A percentile compares a stretch with the other conserved stretches of the same genome.
phyloP scores from a whole-genome alignment of 2,329 filamentous ascomycete genomes.

The Aspergillus unguis region DNA sequence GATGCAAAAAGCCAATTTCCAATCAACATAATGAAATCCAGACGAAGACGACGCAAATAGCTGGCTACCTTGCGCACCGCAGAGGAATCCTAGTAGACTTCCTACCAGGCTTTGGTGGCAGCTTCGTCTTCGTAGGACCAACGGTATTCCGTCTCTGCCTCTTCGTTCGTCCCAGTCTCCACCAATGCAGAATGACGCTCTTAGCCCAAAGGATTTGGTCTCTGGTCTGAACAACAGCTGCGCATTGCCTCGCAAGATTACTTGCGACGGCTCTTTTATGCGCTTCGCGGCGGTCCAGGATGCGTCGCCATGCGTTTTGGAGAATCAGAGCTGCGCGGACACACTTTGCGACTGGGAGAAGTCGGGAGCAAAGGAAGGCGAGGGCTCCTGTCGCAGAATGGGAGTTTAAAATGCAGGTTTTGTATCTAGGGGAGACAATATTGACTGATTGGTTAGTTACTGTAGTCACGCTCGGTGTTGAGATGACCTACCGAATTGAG shows the following conservation, averaged over 20 bases:
- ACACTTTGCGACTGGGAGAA: conserved; percentile 50
- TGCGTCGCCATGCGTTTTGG: conserved; percentile 51
- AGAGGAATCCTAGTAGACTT: conserved; percentile 1
- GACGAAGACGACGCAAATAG: neutral
- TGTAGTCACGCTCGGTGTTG: neutral
- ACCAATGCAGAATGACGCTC: conserved; percentile 33
- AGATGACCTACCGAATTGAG: conserved; percentile 40
- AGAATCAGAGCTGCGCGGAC: conserved; percentile 52
- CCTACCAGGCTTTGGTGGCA: neutral
- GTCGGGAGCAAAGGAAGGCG: conserved; percentile 58
- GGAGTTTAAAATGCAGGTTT: conserved; percentile 52
- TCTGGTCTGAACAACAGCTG: conserved; percentile 45
- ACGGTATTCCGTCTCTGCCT: conserved; percentile 3
- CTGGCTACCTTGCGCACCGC: neutral
- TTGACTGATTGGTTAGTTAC: conserved; percentile 36
- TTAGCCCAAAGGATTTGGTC: conserved; percentile 42
- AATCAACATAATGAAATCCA: neutral
- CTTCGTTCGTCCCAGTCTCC: conserved; percentile 25
- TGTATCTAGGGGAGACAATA: conserved; percentile 40
- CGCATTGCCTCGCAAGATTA: conserved; percentile 39
- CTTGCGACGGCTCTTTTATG: conserved; percentile 23
- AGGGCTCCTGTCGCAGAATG: conserved; percentile 57
- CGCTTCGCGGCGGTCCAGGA: conserved; percentile 17
- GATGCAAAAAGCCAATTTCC: neutral
- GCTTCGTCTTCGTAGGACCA: neutral